Evolutionary conservation across 2,329 filamentous ascomycete species (phyloP).

Genomic region (Nigrospora oryzae): DNA sequence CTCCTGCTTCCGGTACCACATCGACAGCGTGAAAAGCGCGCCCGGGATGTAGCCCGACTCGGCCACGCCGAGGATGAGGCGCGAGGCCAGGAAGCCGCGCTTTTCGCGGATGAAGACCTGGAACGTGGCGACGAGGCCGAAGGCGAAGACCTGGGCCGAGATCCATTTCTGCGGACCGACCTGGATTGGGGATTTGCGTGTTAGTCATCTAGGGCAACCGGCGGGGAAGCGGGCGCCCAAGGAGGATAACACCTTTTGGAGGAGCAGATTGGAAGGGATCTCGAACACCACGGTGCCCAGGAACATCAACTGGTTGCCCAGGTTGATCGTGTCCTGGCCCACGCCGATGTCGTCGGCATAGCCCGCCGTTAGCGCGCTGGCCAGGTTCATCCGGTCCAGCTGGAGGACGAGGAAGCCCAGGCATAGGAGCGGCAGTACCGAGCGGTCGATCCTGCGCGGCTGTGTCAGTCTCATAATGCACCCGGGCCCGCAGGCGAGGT

Average conservation of each 20-base stretch:
- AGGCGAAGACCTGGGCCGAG: slow-evolving; percentile 36
- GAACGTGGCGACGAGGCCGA: slow-evolving; percentile 35
- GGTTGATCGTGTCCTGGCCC: slow-evolving; percentile 37
- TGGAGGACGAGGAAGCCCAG: slow-evolving; percentile 42
- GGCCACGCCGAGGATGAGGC: slow-evolving; percentile 32
- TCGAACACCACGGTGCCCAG: slow-evolving; percentile 39
- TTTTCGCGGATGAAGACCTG: slow-evolving; percentile 31
- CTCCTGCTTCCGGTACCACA: slow-evolving; percentile 35
- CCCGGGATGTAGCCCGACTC: slow-evolving; percentile 43
- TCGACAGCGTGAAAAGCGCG: slow-evolving; percentile 37
- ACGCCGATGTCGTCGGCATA: slow-evolving; percentile 33
- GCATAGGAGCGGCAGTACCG: slow-evolving; percentile 38
- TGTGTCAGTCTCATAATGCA: too few relatives aligned
- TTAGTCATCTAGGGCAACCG: background rate
- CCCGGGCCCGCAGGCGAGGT: too few relatives aligned
- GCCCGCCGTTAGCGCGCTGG: slow-evolving; percentile 39
- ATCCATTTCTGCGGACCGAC: slow-evolving; percentile 40
- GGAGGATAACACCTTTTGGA: slow-evolving; percentile 9
- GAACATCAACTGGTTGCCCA: slow-evolving; percentile 46
- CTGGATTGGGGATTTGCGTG: background rate
- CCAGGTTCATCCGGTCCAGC: slow-evolving; percentile 43
- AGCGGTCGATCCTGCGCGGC: slow-evolving; percentile 30
- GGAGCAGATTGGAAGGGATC: slow-evolving; percentile 41
- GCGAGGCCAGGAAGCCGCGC: slow-evolving; percentile 31
- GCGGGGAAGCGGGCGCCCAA: too few relatives aligned